Conservation (phyloP, 225 moss, liverwort and hornwort species). For the Marchantia polymorpha region DNA sequence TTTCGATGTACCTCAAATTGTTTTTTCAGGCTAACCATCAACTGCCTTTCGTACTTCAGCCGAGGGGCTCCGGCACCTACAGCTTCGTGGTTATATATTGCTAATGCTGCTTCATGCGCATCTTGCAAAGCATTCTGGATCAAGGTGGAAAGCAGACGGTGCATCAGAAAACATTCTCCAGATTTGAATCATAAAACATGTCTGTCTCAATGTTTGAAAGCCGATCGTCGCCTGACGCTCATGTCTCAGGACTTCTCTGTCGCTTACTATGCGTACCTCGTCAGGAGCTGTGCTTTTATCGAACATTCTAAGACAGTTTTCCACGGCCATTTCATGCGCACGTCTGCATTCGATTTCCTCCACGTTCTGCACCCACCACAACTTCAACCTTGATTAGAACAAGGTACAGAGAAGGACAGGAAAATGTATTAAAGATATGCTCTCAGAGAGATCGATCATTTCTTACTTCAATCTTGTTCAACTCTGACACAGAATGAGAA, state of each 20-base stretch:
- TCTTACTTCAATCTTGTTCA: no score
- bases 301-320: constrained; percentile 60
- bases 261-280: constrained; percentile 40
- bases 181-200: background rate
- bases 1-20: constrained; percentile 54
- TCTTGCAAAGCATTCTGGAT: constrained; percentile 62
- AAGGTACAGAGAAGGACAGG: no score
- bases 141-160: background rate
- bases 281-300: constrained; percentile 58
- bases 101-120: constrained; percentile 67
- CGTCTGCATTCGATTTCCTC: constrained; percentile 95
- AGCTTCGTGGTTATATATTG: constrained; percentile 66
- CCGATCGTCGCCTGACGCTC: no score
- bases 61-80: constrained; percentile 73
- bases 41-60: constrained; percentile 69
- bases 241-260: no score
- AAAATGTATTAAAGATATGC: no score
- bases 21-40: constrained; percentile 63
- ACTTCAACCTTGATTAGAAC: background rate
- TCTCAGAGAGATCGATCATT: no score
- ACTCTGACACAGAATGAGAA: no score
- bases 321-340: constrained; percentile 69
- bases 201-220: background rate
- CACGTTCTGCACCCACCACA: constrained; percentile 56
- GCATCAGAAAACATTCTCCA: background rate